A percentile compares a stretch with the other conserved stretches of the same genome.
Conservation (phyloP, 2,329 filamentous ascomycete genomes). For the Botryotinia convoluta region DNA sequence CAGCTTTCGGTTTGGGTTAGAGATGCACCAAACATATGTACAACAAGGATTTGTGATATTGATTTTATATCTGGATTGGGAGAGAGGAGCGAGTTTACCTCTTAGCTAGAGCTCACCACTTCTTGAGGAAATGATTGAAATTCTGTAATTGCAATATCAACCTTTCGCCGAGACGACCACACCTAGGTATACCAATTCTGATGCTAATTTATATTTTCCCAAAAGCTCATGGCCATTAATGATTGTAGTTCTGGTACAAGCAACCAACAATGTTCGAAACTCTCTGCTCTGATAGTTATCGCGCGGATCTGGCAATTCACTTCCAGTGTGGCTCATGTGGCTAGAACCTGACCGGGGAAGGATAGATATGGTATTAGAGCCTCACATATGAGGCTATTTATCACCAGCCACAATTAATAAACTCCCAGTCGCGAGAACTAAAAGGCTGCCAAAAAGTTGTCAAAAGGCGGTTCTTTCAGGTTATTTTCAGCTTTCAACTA, state of each 20-base stretch:
- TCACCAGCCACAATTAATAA: conserved; percentile 6
- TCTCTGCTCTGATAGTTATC: neutral
- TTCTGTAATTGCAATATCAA: neutral
- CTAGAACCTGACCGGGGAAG: neutral
- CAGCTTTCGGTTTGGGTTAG: neutral
- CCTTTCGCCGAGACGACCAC: neutral
- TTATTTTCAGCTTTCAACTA: conserved; percentile 7
- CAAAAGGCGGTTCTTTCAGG: conserved; percentile 2
- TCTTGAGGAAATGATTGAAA: too few species aligned
- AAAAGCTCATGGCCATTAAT: neutral
- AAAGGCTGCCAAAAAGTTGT: conserved; percentile 20
- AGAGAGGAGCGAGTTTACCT: neutral
- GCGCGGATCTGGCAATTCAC: neutral
- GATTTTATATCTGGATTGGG: neutral
- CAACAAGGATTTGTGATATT: neutral
- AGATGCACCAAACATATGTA: neutral
- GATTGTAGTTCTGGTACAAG: neutral
- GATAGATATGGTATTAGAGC: neutral
- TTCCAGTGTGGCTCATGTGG: neutral
- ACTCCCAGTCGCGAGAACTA: conserved; percentile 20
- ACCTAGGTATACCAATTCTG: neutral
- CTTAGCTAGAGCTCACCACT: neutral
- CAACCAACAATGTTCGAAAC: neutral
- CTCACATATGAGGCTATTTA: neutral
- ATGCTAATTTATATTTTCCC: neutral